phyloP scores from a whole-genome alignment of 352 stramenopile genomes.

The Globisporangium alternatum region DNA sequence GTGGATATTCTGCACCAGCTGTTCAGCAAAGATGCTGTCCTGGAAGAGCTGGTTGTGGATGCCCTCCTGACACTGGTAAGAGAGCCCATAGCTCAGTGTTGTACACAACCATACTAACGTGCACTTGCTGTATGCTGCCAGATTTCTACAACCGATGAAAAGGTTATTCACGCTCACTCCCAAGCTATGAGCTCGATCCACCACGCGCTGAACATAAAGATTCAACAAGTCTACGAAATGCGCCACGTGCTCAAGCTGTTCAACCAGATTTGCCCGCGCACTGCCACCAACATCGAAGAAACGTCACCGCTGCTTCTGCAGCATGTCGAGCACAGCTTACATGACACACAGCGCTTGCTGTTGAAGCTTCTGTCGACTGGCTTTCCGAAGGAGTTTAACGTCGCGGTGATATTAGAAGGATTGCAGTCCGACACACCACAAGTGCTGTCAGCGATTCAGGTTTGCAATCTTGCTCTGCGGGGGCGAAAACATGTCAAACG shows the following conservation, averaged over 20 bases:
- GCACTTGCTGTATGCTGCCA: constrained; percentile 16
- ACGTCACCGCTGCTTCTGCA: constrained; percentile 70
- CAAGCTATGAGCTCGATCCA: constrained; percentile 62
- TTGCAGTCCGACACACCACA: constrained; percentile 66
- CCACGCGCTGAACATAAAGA: constrained; percentile 60
- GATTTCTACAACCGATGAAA: constrained; percentile 50
- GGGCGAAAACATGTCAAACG: background rate
- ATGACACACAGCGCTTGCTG: constrained; percentile 65
- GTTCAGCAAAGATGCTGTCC: constrained; percentile 56
- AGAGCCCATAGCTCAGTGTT: background rate
- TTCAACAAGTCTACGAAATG: constrained; percentile 75
- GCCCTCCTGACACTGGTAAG: constrained; percentile 56
- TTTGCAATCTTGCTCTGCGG: constrained; percentile 10
- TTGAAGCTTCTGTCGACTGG: constrained; percentile 79
- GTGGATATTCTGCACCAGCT: constrained; percentile 56
- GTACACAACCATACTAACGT: background rate
- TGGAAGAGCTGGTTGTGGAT: constrained; percentile 74
- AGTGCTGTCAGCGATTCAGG: constrained; percentile 78
- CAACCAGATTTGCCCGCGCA: constrained; percentile 64
- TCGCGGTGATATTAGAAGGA: constrained; percentile 77
- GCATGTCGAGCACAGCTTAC: constrained; percentile 75
- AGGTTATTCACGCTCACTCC: constrained; percentile 53
- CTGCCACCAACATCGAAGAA: constrained; percentile 72
- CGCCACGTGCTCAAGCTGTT: constrained; percentile 71
- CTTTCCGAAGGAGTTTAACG: constrained; percentile 82